Conservation (phyloP, 2,329 filamentous ascomycete genomes). For the Anisogramma anomala region DNA sequence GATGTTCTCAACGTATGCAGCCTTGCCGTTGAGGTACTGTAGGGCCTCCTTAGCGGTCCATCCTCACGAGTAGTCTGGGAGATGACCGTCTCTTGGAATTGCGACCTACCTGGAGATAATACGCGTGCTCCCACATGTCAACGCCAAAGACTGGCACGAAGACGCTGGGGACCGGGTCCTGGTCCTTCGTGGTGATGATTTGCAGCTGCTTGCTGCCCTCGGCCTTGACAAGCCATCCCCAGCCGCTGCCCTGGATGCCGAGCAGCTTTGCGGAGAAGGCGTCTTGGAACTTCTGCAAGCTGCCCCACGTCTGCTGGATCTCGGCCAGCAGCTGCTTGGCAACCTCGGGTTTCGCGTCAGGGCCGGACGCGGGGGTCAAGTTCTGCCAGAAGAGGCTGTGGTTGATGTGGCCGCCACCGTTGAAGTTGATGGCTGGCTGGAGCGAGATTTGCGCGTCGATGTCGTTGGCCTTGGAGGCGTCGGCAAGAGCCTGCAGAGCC, state of each 20-base stretch:
- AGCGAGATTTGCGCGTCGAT: slow-evolving; percentile 49
- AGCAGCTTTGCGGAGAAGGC: slow-evolving; percentile 56
- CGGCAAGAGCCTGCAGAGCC: slow-evolving; percentile 57
- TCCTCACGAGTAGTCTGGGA: no score
- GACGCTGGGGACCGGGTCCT: slow-evolving; percentile 58
- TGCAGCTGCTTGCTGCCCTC: slow-evolving; percentile 42
- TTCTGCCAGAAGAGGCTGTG: slow-evolving; percentile 61
- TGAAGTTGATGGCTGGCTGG: slow-evolving; percentile 54
- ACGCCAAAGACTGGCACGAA: slow-evolving; percentile 64
- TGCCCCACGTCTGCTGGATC: slow-evolving; percentile 58
- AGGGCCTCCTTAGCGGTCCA: slow-evolving; percentile 20
- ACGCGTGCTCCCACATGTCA: slow-evolving; percentile 92
- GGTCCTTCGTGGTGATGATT: slow-evolving; percentile 75
- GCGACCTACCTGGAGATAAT: slow-evolving; percentile 60
- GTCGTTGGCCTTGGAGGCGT: slow-evolving; percentile 42
- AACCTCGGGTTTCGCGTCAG: slow-evolving; percentile 42
- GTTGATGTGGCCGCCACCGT: slow-evolving; percentile 57
- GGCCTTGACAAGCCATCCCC: slow-evolving; percentile 74
- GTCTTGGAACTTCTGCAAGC: slow-evolving; percentile 51
- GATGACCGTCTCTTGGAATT: not conserved
- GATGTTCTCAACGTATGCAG: slow-evolving; percentile 62
- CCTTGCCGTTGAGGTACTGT: slow-evolving; percentile 66
- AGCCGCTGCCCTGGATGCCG: slow-evolving; percentile 70
- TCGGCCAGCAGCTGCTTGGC: slow-evolving; percentile 49
- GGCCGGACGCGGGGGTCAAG: slow-evolving; percentile 48